Evolutionary conservation across 495 filamentous ascomycete species (phyloP), one percentile per base, ranked within the genome.

Genomic region (Usnea hakonensis): DNA sequence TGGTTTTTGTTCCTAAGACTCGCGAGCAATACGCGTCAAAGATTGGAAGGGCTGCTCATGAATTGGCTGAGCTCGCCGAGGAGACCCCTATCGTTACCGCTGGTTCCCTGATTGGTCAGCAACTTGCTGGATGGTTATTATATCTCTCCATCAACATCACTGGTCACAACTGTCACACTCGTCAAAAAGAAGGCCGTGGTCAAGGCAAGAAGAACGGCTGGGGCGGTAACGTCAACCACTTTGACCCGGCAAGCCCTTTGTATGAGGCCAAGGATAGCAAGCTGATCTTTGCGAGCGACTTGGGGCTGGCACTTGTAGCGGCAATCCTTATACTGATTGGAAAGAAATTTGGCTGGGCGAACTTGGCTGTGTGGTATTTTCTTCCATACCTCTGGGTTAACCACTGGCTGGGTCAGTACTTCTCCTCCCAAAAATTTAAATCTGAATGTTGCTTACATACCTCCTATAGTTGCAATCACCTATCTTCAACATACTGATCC

Each of bases 301-400:
- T 94, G 21, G 90, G 90, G 71, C 74, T 95, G 43, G 78, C 78
- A 61, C 74, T 90, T 65, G 79, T 79, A 56, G 75, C 76, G 66
- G 75, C 70, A 46, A 74, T 83, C 28, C 74, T 88, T 57, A 84
- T 84, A 66, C 76, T 83, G 65, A 73, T 87, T 66, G 82, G 78
- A 37, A 81, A 85, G 73, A 90, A 75, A 57, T 96, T 85, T 68
- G 93, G 95, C 71, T 92, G 85, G 83, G 69, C 79, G 65, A 96
- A 95, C 76, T 77, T 97, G 69, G 75, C 87, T 33, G 87, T 98
- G 46, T 97, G 94, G 92, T 98, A 97, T 75, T 85, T 89, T 70
- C 69, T 95, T 61, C 94, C 94, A 13, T 98, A 97, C 74, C 78
- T 97, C 65, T 97, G 93, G 93, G 94, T 97, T 30, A 95, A 98